phyloP scores from a whole-genome alignment of 2,329 filamentous ascomycete genomes.

The Arthrinium puccinioides region DNA sequence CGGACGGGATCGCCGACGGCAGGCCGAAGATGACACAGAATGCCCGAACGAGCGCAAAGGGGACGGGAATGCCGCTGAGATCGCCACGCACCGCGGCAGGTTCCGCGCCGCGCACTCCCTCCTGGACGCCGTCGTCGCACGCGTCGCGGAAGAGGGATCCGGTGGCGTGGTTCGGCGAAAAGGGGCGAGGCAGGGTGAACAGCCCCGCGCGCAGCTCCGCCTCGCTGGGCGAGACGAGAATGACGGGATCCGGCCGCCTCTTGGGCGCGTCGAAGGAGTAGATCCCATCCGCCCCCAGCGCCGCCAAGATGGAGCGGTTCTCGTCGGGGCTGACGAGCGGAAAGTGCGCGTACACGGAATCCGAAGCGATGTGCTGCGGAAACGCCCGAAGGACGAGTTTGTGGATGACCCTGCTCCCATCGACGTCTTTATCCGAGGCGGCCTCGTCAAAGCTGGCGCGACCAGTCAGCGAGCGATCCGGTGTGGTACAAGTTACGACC shows the following conservation, averaged over 20 bases:
- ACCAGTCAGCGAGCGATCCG: too few relatives aligned
- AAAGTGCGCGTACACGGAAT: slow-evolving; percentile 26
- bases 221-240: not conserved
- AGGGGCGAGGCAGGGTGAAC: not conserved
- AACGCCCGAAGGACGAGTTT: slow-evolving; percentile 38
- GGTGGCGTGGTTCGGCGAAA: not conserved
- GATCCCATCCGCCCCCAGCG: not conserved
- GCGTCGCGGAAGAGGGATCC: not conserved
- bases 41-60: not conserved
- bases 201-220: not conserved
- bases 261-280: not conserved
- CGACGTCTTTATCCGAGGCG: slow-evolving; percentile 44
- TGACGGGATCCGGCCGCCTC: too few relatives aligned
- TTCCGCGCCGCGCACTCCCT: too few relatives aligned
- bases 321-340: not conserved
- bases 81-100: not conserved
- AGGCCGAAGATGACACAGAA: not conserved
- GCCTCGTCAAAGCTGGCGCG: slow-evolving; percentile 17
- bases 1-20: not conserved
- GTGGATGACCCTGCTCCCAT: slow-evolving; percentile 36
- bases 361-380: slow-evolving; percentile 34
- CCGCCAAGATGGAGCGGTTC: not conserved
- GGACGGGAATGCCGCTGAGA: not conserved
- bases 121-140: accelerated
- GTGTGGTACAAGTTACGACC: not conserved